Base-by-base conservation (phyloP, 2,329 filamentous ascomycete genomes). In the Cercospora janseana region DNA sequence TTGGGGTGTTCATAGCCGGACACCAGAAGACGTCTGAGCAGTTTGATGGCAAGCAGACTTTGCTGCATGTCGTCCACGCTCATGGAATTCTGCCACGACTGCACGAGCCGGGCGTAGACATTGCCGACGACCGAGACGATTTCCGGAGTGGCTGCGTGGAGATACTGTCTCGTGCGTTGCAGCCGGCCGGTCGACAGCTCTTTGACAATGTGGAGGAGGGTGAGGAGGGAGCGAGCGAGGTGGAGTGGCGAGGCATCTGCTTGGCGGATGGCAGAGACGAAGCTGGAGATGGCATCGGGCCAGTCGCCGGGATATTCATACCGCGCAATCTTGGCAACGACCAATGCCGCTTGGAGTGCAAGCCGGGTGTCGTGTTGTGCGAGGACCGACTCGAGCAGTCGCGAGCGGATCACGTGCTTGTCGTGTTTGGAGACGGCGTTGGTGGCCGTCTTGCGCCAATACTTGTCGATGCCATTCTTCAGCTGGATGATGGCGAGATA, bases 401-500 rank as follows among this genome's bases (percentile, higher is more conserved):
- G 80, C 4, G 80, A 80, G 42, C 92, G 83, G 46, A 98, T 93
- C 28, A 79, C 66, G 7, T 79, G 73, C 69, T 93, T 96, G 66
- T 95, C 88, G 15, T 86, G 80, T 52, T 81, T 80, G 40, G 69
- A 71, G 4, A 86, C 79, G 4, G 80, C 78, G 70, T 78, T 81
- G 21, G 86, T 80, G 42, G 88, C 82, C 26, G 87, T 87, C 66
- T 78, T 88, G 65, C 93, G 81, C 93, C 93, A 98, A 70, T 90
- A 89, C 66, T 86, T 90, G 67, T 97, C 92, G 69, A 97, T 91
- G 48, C 91, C 93, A 69, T 97, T 96, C 69, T 97, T 97, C 46
- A 98, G 78, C 66, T 95, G 88, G 60, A 97, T 95, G 51, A 97
- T 82, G 47, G 92, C 87, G 8, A 96, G 83, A 64, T 95, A 90